These are phyloP conservation scores for Sparassis latifolia DNA, from an alignment of 1,284 basidiomycete species.

Conservation along the genomic window DNA sequence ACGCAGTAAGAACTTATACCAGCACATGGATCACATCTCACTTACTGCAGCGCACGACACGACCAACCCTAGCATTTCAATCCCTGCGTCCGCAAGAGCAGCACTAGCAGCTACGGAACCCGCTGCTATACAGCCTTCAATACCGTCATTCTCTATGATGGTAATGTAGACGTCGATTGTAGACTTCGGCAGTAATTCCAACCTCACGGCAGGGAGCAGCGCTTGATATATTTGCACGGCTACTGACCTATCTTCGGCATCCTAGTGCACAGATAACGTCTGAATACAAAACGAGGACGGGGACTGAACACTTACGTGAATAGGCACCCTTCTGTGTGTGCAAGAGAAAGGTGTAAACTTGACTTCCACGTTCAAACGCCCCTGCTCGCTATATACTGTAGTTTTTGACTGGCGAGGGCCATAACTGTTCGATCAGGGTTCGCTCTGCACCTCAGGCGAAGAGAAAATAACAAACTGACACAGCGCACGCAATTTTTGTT, in stretches of 20 bases:
- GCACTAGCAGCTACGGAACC: slow-evolving; percentile 85
- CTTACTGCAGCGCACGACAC: slow-evolving; percentile 70
- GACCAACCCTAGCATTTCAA: slow-evolving; percentile 84
- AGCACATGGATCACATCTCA: slow-evolving; percentile 6
- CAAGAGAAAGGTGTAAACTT: slow-evolving; percentile 96
- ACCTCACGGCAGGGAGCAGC: slow-evolving; percentile 76
- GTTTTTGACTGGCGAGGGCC: slow-evolving; percentile 88
- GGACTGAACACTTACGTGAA: slow-evolving; percentile 60
- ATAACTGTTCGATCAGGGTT: slow-evolving; percentile 49
- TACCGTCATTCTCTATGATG: slow-evolving; percentile 87
- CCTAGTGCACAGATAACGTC: slow-evolving; percentile 40
- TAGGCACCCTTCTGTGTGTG: slow-evolving; percentile 67
- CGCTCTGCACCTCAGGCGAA: background rate
- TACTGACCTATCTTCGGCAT: slow-evolving; percentile 87
- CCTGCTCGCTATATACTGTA: slow-evolving; percentile 76
- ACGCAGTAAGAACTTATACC: slow-evolving; percentile 7
- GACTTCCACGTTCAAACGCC: slow-evolving; percentile 89
- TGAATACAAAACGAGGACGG: background rate
- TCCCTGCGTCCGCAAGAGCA: slow-evolving; percentile 84
- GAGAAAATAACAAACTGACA: slow-evolving; percentile 45
- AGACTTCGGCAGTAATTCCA: slow-evolving; percentile 91
- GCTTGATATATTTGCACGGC: slow-evolving; percentile 84
- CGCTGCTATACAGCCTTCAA: slow-evolving; percentile 79
- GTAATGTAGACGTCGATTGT: slow-evolving; percentile 89
- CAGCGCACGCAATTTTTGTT: slow-evolving; percentile 92